phyloP scores from a whole-genome alignment of 345 rosid species.

The Excoecaria cochinchinensis region DNA sequence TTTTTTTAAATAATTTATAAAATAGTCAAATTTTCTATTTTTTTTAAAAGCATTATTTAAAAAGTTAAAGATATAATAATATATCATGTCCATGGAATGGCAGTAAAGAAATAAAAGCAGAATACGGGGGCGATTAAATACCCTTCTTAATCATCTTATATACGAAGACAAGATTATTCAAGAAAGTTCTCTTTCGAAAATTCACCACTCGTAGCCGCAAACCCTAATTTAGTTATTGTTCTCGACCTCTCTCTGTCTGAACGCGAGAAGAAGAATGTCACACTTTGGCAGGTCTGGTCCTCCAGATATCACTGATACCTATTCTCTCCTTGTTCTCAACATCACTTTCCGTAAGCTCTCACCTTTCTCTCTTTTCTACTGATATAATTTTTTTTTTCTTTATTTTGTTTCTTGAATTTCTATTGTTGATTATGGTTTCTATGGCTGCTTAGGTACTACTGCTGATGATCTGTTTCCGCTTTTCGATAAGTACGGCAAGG shows the following conservation, averaged over 20 bases:
- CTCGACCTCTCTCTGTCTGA: background rate
- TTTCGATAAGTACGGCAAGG: slow-evolving; percentile 85
- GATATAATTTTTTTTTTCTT: background rate
- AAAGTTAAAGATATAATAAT: too few relatives aligned
- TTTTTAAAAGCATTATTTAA: too few relatives aligned
- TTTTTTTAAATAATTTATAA: too few relatives aligned
- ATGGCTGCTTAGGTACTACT: slow-evolving; percentile 52
- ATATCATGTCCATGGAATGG: too few relatives aligned
- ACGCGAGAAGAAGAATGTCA: slow-evolving; percentile 45
- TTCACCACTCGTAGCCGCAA: background rate
- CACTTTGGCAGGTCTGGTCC: slow-evolving; percentile 84
- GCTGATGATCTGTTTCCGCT: slow-evolving; percentile 88
- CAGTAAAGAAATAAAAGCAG: background rate
- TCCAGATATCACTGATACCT: slow-evolving; percentile 68
- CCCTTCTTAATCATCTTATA: too few relatives aligned
- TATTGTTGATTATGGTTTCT: background rate
- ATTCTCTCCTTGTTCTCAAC: slow-evolving; percentile 71
- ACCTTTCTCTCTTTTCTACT: background rate
- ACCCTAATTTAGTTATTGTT: slow-evolving; percentile 8
- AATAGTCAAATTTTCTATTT: too few relatives aligned
- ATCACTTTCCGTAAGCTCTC: slow-evolving; percentile 67
- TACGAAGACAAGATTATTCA: background rate
- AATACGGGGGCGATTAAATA: background rate
- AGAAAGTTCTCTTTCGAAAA: background rate
- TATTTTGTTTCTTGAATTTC: background rate